Base-by-base conservation (phyloP, 495 filamentous ascomycete species). In the Penicillium nucicola region DNA sequence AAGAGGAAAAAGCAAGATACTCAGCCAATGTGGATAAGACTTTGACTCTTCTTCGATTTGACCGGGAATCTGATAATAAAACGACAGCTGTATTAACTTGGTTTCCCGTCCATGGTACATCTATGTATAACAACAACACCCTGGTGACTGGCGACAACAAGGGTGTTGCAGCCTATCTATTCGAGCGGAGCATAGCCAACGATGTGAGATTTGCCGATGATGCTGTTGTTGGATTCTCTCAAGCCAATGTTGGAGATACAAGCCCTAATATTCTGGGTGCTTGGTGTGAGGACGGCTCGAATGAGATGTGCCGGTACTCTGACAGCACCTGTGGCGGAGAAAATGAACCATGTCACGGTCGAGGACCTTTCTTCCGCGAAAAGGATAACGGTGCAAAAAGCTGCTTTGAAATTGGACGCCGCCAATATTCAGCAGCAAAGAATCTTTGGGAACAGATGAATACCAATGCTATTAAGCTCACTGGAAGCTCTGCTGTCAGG, bases 41-140 rank as follows among this genome's bases (percentile, higher is more conserved):
- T 5, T 67, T 98, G 75, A 95, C 88, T 0, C 67, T 96, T 34
- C 72, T 98, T 13, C 85, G 84, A 46, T 96, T 98, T 64, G 82
- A 85, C 53, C 78, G 87, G 6, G 74, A 77, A 14, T 83, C 79
- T 3, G 86, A 91, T 68, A 77, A 79, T 41, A 89, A 87, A 69
- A 85, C 84, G 45, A 82, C 84, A 42, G 92, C 87, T 30, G 76
- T 93, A 3, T 61, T 98, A 41, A 95, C 89, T 5, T 98, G 91
- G 88, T 97, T 96, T 63, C 86, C 92, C 8, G 89, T 90, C 9
- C 92, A 98, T 61, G 93, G 93, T 11, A 98, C 92, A 0, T 92
- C 88, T 6, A 79, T 97, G 75, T 82, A 91, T 38, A 87, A 88
- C 48, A 97, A 98, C 67, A 97, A 98, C 63, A 96, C 90, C 6